phyloP scores from a whole-genome alignment of 768 basidiomycete species.

The Boletus sp. region DNA sequence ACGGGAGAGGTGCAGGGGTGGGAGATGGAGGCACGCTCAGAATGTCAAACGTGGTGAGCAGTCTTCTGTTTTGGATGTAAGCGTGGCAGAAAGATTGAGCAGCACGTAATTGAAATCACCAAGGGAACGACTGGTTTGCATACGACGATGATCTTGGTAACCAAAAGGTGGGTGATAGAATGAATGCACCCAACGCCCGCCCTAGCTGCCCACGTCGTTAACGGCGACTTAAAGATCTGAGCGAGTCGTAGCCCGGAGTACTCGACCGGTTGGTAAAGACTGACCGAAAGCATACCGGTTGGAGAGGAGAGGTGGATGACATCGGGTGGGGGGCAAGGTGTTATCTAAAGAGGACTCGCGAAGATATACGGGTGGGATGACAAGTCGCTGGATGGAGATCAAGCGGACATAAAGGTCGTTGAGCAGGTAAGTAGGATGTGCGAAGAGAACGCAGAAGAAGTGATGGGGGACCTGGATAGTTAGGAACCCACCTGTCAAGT shows the following conservation, averaged over 20 bases:
- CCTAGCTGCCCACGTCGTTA: slow-evolving; percentile 53
- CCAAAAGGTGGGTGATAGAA: slow-evolving; percentile 6
- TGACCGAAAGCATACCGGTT: slow-evolving; percentile 61
- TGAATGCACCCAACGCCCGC: background rate
- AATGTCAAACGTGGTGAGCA: slow-evolving; percentile 60
- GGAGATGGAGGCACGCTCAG: slow-evolving; percentile 62
- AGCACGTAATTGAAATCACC: slow-evolving; percentile 44
- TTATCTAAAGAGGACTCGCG: slow-evolving; percentile 48
- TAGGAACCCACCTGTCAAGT: slow-evolving; percentile 13
- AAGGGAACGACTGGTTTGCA: slow-evolving; percentile 53
- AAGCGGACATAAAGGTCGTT: slow-evolving; percentile 40
- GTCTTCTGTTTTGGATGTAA: background rate
- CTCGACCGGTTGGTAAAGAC: slow-evolving; percentile 38
- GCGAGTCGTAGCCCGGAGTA: slow-evolving; percentile 42
- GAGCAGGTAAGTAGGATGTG: slow-evolving; percentile 44
- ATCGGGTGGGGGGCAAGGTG: slow-evolving; percentile 46
- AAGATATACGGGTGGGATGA: slow-evolving; percentile 44
- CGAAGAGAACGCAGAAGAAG: slow-evolving; percentile 25
- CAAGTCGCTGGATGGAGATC: slow-evolving; percentile 35
- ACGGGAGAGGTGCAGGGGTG: slow-evolving; percentile 44
- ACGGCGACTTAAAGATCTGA: slow-evolving; percentile 53
- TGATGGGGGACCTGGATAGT: background rate
- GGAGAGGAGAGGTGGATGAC: slow-evolving; percentile 63
- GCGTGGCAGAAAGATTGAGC: background rate
- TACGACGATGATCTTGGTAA: slow-evolving; percentile 54